Conservation (phyloP, 495 filamentous ascomycete species). For the Penicillium flavigenum region DNA sequence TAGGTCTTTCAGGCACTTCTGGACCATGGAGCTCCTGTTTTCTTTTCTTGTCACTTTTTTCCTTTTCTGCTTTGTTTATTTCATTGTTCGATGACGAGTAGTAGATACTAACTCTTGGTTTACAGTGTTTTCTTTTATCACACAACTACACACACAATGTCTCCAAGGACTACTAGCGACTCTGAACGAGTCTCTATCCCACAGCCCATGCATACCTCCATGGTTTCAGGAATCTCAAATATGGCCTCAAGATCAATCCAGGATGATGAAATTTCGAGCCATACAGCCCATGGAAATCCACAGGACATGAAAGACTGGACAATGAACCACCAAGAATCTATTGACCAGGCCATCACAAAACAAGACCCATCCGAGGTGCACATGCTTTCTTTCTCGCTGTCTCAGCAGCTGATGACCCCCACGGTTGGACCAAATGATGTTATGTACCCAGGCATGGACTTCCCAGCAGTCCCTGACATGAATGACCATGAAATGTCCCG, state of each 20-base stretch:
- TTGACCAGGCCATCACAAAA: slow-evolving; percentile 41
- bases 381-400: slow-evolving; percentile 49
- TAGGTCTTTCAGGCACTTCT: slow-evolving; percentile 20
- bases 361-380: slow-evolving; percentile 47
- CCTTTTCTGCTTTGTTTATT: slow-evolving; percentile 14
- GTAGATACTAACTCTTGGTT: slow-evolving; percentile 42
- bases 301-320: slow-evolving; percentile 45
- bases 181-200: slow-evolving; percentile 38
- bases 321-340: slow-evolving; percentile 40
- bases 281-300: slow-evolving; percentile 39
- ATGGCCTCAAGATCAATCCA: slow-evolving; percentile 44
- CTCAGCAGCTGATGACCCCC: slow-evolving; percentile 46
- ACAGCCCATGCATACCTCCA: slow-evolving; percentile 40
- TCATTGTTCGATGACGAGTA: slow-evolving; percentile 11
- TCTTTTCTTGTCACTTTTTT: slow-evolving; percentile 13
- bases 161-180: slow-evolving; percentile 40
- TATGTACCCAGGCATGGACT: slow-evolving; percentile 47
- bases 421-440: slow-evolving; percentile 46
- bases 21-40: slow-evolving; percentile 28
- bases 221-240: slow-evolving; percentile 41
- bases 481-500: slow-evolving; percentile 41
- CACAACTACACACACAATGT: slow-evolving; percentile 34
- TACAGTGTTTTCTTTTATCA: slow-evolving; percentile 27
- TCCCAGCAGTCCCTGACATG: slow-evolving; percentile 42
- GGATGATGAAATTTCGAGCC: slow-evolving; percentile 51